Conservation (phyloP, 1,284 basidiomycete genomes). For the Marasmius tenuissimus region DNA sequence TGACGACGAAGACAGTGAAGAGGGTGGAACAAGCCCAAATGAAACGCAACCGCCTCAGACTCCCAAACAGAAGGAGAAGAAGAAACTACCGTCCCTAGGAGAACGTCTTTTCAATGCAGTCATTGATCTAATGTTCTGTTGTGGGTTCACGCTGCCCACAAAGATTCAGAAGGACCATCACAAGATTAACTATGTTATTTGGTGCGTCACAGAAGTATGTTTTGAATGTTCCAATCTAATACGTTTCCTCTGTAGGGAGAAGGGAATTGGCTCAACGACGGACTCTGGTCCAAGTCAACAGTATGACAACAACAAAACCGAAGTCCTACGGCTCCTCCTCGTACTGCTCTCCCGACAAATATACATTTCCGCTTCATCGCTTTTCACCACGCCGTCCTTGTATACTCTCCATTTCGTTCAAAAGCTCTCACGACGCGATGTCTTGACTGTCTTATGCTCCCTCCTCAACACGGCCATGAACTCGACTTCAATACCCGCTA, state of each 20-base stretch:
- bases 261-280: conserved; percentile 81
- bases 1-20: conserved; percentile 71
- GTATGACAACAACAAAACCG: conserved; percentile 80
- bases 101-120: conserved; percentile 78
- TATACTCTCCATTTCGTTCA: conserved; percentile 81
- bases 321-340: conserved; percentile 83
- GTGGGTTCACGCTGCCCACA: conserved; percentile 85
- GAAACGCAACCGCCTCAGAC: conserved; percentile 21
- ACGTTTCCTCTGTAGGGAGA: conserved; percentile 65
- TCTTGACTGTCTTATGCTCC: conserved; percentile 88
- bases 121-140: conserved; percentile 87
- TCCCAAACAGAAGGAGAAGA: conserved; percentile 35
- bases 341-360: conserved; percentile 87
- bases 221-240: background rate
- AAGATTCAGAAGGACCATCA: conserved; percentile 77
- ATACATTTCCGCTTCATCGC: conserved; percentile 70
- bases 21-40: conserved; percentile 31
- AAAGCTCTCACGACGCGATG: conserved; percentile 74
- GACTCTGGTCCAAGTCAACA: conserved; percentile 67
- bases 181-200: conserved; percentile 86
- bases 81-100: conserved; percentile 69
- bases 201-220: conserved; percentile 44
- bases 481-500: conserved; percentile 42
- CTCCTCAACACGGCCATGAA: conserved; percentile 88
- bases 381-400: conserved; percentile 71